Evolutionary conservation across 2,329 filamentous ascomycete species (phyloP), one percentile per base, ranked within the genome.

Genomic region (Trichoderma afroharzianum): DNA sequence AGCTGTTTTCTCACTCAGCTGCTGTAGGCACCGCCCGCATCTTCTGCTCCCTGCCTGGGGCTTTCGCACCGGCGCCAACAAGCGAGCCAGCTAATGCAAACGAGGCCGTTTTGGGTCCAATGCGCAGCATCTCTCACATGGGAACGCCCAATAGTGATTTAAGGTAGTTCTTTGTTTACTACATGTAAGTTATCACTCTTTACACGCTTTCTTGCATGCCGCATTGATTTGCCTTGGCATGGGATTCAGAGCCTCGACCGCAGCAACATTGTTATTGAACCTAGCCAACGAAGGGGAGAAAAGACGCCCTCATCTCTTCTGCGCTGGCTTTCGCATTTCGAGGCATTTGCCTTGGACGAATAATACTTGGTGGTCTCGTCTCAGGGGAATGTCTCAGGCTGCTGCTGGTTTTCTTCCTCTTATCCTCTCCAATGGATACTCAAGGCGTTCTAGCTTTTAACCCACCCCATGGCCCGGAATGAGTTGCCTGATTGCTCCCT

Each of bases 381-480:
- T 53, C 67, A 62, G 57, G 57, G 55, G 6, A 2, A 14, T 53
- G 55, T 68, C 66, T 61, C 66, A 33, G 66, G 14, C 47, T 36
- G 30, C 28, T 8, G 7, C n/a, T 59, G 12, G 14, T 43, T n/a
- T 50, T 21, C 6, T 2, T 47, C 14, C 6, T 9, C n/a, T n/a
- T 21, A n/a, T 50, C 9, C n/a, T 21, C n/a, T 4, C 3, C n/a
- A 32, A 43, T 24, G 24, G 30, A 24, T 24, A 68, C 21, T 5
- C 18, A 18, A 69, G 24, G 67, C 67, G n/a, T 69, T 62, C 28
- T 69, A 24, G 12, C 67, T 69, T 69, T 69, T 62, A 69, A 15
- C 28, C 30, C 57, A 53, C 14, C 64, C 66, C 55, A 36, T 62
- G 39, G 39, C 67, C 36, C 26, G 57, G 43, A 32, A 18, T 26